Conservation (phyloP, 2,329 filamentous ascomycete species). For the Pseudogymnoascus sp. region DNA sequence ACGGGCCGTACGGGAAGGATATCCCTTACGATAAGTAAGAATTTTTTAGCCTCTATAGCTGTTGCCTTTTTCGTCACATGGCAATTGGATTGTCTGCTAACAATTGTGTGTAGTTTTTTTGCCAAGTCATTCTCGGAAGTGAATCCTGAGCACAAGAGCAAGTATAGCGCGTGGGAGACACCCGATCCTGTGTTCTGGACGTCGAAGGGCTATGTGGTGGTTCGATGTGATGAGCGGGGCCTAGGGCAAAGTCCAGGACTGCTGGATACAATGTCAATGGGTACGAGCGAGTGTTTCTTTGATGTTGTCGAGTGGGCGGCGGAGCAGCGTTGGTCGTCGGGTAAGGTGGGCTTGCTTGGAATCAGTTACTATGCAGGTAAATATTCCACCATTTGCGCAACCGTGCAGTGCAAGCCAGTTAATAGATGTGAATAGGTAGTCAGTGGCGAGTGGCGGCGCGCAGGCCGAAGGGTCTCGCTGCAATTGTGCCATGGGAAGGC, state of each 20-base stretch:
- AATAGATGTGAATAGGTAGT: constrained; percentile 22
- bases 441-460: constrained; percentile 48
- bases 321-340: constrained; percentile 41
- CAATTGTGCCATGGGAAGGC: constrained; percentile 48
- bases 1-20: constrained; percentile 68
- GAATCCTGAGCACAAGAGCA: constrained; percentile 33
- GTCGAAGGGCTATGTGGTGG: constrained; percentile 32
- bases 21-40: constrained; percentile 51
- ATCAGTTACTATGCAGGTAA: constrained; percentile 43
- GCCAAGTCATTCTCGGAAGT: constrained; percentile 40
- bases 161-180: constrained; percentile 37
- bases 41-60: neutral
- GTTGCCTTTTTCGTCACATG: neutral
- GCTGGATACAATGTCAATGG: constrained; percentile 44
- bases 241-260: constrained; percentile 43
- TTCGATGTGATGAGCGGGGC: constrained; percentile 42
- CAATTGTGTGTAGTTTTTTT: constrained; percentile 34
- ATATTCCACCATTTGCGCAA: neutral
- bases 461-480: constrained; percentile 41
- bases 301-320: constrained; percentile 45
- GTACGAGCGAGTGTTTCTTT: constrained; percentile 43
- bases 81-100: neutral
- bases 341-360: constrained; percentile 42
- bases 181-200: constrained; percentile 38
- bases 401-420: neutral